These are phyloP conservation scores for Debaryomyces nepalensis DNA, from an alignment of 1,139 yeast genomes.

Conservation along the genomic window DNA sequence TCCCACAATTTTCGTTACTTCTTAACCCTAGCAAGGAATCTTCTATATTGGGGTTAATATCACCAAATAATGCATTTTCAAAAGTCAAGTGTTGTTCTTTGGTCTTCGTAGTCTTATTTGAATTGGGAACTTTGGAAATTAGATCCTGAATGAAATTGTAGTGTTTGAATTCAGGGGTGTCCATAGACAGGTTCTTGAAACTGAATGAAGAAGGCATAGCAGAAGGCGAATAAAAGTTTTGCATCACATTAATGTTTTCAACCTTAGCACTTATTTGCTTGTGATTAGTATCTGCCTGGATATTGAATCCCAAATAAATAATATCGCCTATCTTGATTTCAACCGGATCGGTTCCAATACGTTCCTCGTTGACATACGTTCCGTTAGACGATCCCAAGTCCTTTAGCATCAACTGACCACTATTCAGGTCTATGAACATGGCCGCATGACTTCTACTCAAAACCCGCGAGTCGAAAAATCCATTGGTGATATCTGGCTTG, in stretches of 20 bases:
- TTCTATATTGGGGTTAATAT: slow-evolving; percentile 64
- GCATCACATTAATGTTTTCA: slow-evolving; percentile 65
- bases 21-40: slow-evolving; percentile 62
- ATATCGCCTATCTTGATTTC: slow-evolving; percentile 76
- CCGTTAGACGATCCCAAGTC: slow-evolving; percentile 95
- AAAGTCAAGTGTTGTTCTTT: slow-evolving; percentile 35
- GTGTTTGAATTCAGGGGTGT: slow-evolving; percentile 44
- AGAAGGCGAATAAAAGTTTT: slow-evolving; percentile 28
- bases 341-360: slow-evolving; percentile 66
- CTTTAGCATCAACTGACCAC: slow-evolving; percentile 73
- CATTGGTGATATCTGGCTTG: slow-evolving; percentile 79
- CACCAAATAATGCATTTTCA: slow-evolving; percentile 83
- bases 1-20: slow-evolving; percentile 60
- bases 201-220: slow-evolving; percentile 5
- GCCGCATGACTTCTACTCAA: slow-evolving; percentile 94
- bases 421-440: slow-evolving; percentile 70
- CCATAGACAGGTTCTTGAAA: slow-evolving; percentile 8
- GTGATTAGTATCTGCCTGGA: slow-evolving; percentile 81
- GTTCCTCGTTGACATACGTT: slow-evolving; percentile 80
- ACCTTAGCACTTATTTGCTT: slow-evolving; percentile 82
- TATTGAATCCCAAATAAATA: slow-evolving; percentile 89
- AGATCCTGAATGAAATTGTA: slow-evolving; percentile 49
- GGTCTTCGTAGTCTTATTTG: slow-evolving; percentile 11
- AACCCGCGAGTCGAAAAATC: slow-evolving; percentile 93
- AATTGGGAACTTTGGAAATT: slow-evolving; percentile 23